Base-by-base conservation (phyloP, 306 rosid species). In the Sicyos baderoa region DNA sequence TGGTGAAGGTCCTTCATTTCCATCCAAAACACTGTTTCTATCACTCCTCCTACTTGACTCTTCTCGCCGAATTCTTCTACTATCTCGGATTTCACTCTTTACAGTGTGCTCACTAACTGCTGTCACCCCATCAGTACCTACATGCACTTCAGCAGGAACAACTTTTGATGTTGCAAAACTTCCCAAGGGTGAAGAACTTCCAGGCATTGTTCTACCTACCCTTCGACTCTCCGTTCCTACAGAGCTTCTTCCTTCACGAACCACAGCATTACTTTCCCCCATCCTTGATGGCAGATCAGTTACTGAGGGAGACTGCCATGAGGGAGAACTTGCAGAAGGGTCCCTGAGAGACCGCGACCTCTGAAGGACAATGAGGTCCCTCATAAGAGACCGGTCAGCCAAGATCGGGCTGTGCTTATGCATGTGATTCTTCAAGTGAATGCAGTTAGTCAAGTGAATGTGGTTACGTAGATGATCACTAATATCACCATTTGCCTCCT, bases 381-480 rank as follows among this genome's bases (percentile, higher is more conserved):
- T 86, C 90, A 85, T 85, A 54, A 94, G 91, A 5, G 92, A 88
- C 84, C 99, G 86, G 73, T 94, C 90, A 32, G 97, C 77, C 72
- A 94, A 25, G 54, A 90, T 87, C 56, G 99, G 97, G 76, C 99
- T 94, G 74, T 88, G 90, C 84, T 88, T 94, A 79, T 94, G 99
- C 97, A 94, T 90, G 58, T 94, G 99, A 77, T 94, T 94, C 95
- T 94, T 94, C 89, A 94, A 79, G 87, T 90, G 99, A 79, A 94
- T 94, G 77, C 99, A 94, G 81, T 90, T 94, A 50, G 97, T 94
- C 84, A 94, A 85, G 82, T 94, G 99, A 58, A 94, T 88, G 75
- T 90, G 97, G 84, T 94, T 94, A 58, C 97, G 90, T 53, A 94
- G 83, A 88, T 94, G 99, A 74, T 90, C 99, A 79, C 90, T 79